Evolutionary conservation across 2,329 filamentous ascomycete genomes (phyloP), one percentile per base, ranked within the genome.

Genomic region (Penicillium sp.): DNA sequence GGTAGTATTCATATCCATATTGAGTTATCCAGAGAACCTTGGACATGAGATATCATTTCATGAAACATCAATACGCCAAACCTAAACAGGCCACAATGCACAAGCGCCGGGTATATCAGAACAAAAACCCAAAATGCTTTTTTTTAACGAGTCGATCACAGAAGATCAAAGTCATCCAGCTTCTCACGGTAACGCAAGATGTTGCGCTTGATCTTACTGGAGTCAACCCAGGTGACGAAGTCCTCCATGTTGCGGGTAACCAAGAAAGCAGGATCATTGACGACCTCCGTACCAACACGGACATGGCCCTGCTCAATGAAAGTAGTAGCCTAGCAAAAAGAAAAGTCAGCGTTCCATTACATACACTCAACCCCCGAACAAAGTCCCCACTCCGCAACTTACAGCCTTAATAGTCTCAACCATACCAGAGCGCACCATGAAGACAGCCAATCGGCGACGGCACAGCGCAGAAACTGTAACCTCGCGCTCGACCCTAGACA

Each of bases 251-350:
- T 90, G 63, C 92, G 82, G 38, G 91, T 94, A 8, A 97, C 91
- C 52, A 97, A 76, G 69, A 92, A 97, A 0, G 92, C 92, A 29
- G 92, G 87, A 72, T 97, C 93, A 2, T 90, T 95, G 27, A 97
- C 84, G 1, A 92, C 89, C 70, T 97, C 91, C 0, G 91, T 92
- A 13, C 93, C 93, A 1, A 96, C 91, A 47, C 93, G 82, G 4
- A 97, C 92, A 72, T 97, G 92, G 7, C 93, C 93, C 71, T 96
- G 91, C 79, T 97, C 93, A 57, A 97, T 89, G 75, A 96, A 89
- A 67, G 90, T 92, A 8, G 76, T 70, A n/a, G 77, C 77, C 74
- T 79, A 41, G 15, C 33, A 27, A 5, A 16, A 21, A 44, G 33
- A 5, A 25, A 9, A 29, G 21, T 55, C 16, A 55, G 53, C n/a